These are phyloP conservation scores for Heteromeles arbutifolia DNA, from an alignment of 306 rosid genomes.

Conservation along the genomic window DNA sequence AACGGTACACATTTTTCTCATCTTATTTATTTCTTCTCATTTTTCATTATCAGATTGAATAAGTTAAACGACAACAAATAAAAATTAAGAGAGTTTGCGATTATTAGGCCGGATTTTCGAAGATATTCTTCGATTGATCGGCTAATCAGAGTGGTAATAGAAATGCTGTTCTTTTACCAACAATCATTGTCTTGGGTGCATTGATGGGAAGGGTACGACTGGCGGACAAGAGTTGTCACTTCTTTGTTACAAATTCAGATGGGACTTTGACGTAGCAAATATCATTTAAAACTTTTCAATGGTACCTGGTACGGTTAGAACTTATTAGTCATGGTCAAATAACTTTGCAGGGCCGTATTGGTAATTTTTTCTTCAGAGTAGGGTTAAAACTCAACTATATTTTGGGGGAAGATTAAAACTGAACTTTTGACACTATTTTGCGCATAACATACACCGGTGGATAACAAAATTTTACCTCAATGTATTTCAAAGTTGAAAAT, in stretches of 20 bases:
- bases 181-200: neutral
- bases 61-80: no score
- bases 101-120: no score
- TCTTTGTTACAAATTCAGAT: neutral
- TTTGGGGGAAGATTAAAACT: no score
- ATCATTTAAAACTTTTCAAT: neutral
- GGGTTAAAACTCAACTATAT: neutral
- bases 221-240: neutral
- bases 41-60: no score
- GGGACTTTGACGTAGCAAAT: neutral
- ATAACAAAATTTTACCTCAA: neutral
- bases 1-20: no score
- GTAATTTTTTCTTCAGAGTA: neutral
- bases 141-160: no score
- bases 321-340: neutral
- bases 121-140: no score
- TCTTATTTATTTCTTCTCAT: no score
- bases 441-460: neutral
- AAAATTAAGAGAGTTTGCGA: no score
- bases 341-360: neutral
- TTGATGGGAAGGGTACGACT: neutral
- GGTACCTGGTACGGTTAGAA: neutral
- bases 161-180: neutral
- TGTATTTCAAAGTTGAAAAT: neutral
- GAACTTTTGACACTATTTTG: neutral